Conservation (phyloP, 148 eudicot genomes). For the Arctostaphylos glauca region DNA sequence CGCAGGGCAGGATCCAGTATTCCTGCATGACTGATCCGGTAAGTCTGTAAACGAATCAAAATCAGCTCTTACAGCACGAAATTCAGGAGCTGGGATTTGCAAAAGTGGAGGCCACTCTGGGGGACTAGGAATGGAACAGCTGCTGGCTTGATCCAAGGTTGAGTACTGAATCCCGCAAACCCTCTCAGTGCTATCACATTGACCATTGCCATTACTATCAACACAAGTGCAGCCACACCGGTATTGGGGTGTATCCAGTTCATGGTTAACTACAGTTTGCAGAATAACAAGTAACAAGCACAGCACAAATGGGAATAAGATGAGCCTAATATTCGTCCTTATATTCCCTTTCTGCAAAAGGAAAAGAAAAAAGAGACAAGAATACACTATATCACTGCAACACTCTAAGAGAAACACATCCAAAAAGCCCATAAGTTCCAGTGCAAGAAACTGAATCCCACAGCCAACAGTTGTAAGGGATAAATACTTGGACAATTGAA, state of each 20-base stretch:
- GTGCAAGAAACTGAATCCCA: neutral
- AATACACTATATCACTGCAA: neutral
- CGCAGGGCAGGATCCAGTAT: constrained; percentile 71
- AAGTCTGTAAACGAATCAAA: constrained; percentile 41
- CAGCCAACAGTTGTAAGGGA: neutral
- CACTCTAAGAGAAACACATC: neutral
- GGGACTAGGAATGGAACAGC: constrained; percentile 65
- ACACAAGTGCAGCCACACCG: constrained; percentile 71
- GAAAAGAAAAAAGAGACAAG: neutral
- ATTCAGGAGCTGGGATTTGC: constrained; percentile 66
- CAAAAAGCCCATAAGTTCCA: neutral
- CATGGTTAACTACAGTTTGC: constrained; percentile 55
- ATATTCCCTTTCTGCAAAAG: constrained; percentile 68
- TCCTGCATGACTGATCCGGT: constrained; percentile 72
- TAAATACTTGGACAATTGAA: neutral
- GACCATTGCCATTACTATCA: constrained; percentile 43
- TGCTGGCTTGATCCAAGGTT: constrained; percentile 43
- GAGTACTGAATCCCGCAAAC: constrained; percentile 83
- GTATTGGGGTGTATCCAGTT: constrained; percentile 49
- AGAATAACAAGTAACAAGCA: constrained; percentile 57
- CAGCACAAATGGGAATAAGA: constrained; percentile 61
- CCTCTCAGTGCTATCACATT: constrained; percentile 26
- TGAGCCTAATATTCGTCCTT: constrained; percentile 49
- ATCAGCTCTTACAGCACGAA: constrained; percentile 69
- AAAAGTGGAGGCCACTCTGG: constrained; percentile 85